Evolutionary conservation across 257 asterid genomes (phyloP), one percentile per base, ranked within the genome.

Genomic region (Solanum etuberosum): DNA sequence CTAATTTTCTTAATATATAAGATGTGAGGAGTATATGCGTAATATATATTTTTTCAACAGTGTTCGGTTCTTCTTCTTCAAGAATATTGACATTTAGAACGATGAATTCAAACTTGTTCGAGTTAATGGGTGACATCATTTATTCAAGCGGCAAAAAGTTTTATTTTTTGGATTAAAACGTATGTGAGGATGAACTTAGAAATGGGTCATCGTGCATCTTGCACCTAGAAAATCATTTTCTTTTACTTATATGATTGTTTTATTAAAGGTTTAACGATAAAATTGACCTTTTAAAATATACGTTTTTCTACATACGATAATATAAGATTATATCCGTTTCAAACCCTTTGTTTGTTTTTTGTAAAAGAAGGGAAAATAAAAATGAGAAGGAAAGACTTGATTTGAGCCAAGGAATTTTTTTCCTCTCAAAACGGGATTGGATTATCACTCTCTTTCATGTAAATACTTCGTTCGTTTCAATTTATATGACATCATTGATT

Each of bases 401-500:
- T 3, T 32, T 71, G 78, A 32, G 78, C 1, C 7, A 8, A 32
- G 3, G 2, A 25, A 3, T 16, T 32, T 16, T 25, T 70, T 16
- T 20, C 10, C 34, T 15, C 23, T 3, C 38, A 68, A 68, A 27
- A 65, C 4, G 20, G 20, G 2, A 25, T 65, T 27, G 34, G 31
- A 65, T 27, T 65, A 27, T 25, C 20, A 65, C 9, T n/a, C 1
- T 63, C 3, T 63, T 63, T 3, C 12, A 1, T 32, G 7, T n/a
- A 63, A 10, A 11, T n/a, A 9, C 3, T 63, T n/a, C 31, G 2
- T 65, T 65, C 34, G 1, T 25, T 3, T 1, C 6, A 12, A 61
- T n/a, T 57, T 23, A 27, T 6, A 1, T 16, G 0, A 51, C 18
- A 5, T 6, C 1, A 15, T 5, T 16, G 0, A 61, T 9, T 61